Evolutionary conservation across 768 basidiomycete genomes (phyloP), one percentile per base, ranked within the genome.

Genomic region (Hirschioporus abietinus): DNA sequence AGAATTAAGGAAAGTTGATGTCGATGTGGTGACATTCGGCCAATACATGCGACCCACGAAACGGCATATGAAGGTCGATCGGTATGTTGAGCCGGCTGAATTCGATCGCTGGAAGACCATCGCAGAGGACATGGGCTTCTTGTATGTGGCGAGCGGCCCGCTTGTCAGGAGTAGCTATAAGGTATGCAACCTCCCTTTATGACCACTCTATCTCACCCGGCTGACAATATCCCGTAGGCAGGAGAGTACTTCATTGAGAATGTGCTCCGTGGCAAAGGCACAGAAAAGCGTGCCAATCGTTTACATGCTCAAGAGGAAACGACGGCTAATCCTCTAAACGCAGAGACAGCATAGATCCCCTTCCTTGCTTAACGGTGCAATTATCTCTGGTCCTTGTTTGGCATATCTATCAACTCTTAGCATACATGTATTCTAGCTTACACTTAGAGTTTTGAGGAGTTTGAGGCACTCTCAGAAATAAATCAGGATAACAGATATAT

Each of bases 31-130:
- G 30, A 99, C 97, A 1, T 99, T 99, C 75, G 97, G 97, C 1
- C 97, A 99, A 79, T 99, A 99, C 77, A 99, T 99, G 97, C 91
- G 97, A 63, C 97, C 97, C 7, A 98, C 97, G 9, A 99, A 99
- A 77, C 86, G 89, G 30, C 97, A 99, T 78, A 99, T 99, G 97
- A 99, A 99, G 77, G 97, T 99, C 10, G 91, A 94, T 70, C 91
- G 94, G 34, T 99, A 99, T 72, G 95, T 99, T 25, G 88, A 93
- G 68, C 97, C 97, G 0, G 85, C 87, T 4, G 96, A 99, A 75
- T 99, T 99, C 71, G 91, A 92, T 68, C 80, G 83, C 66, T 99
- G 96, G 96, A 95, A 91, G 74, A 80, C 86, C 71, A 81, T 91
- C 12, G 96, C 97, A 7, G 94, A 98, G 72, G 86, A 88, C 68